These are phyloP conservation scores for Exophiala phaeomuriformis DNA, from an alignment of 2,329 filamentous ascomycete genomes.

Conservation along the genomic window DNA sequence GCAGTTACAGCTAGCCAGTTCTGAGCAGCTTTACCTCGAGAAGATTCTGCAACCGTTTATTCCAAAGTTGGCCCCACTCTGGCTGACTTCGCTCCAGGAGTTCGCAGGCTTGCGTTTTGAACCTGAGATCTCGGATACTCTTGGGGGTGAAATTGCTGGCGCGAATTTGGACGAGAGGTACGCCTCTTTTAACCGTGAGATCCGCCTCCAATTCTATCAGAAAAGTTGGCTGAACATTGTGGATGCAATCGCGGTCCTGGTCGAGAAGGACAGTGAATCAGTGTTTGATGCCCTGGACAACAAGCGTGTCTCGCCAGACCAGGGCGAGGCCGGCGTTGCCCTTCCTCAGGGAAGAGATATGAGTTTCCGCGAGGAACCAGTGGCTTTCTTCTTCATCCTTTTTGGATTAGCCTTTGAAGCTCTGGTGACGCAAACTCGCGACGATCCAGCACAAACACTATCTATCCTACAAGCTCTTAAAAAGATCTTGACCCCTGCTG, in stretches of 20 bases:
- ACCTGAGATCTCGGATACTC: constrained; percentile 88
- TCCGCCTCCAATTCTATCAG: constrained; percentile 89
- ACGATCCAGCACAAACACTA: constrained; percentile 67
- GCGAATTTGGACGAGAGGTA: constrained; percentile 91
- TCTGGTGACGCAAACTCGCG: constrained; percentile 68
- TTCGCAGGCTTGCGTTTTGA: constrained; percentile 91
- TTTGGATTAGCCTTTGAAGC: constrained; percentile 97
- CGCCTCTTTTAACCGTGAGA: constrained; percentile 87
- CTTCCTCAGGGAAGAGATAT: constrained; percentile 57
- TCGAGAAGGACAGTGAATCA: constrained; percentile 95
- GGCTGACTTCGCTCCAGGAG: constrained; percentile 86
- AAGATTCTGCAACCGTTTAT: constrained; percentile 88
- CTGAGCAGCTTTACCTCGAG: constrained; percentile 80
- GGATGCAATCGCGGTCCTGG: constrained; percentile 92
- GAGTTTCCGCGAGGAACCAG: constrained; percentile 95
- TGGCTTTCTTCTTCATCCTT: constrained; percentile 97
- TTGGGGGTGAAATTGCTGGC: constrained; percentile 71
- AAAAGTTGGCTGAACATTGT: constrained; percentile 95
- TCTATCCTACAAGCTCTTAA: constrained; percentile 86
- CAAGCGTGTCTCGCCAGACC: constrained; percentile 47
- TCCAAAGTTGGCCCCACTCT: constrained; percentile 79
- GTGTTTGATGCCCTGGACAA: constrained; percentile 95
- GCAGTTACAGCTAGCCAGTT: constrained; percentile 88
- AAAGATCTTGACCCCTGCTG: constrained; percentile 88
- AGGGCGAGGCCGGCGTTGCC: constrained; percentile 21